phyloP scores from a whole-genome alignment of 345 rosid genomes.

The Populus euphratica region DNA sequence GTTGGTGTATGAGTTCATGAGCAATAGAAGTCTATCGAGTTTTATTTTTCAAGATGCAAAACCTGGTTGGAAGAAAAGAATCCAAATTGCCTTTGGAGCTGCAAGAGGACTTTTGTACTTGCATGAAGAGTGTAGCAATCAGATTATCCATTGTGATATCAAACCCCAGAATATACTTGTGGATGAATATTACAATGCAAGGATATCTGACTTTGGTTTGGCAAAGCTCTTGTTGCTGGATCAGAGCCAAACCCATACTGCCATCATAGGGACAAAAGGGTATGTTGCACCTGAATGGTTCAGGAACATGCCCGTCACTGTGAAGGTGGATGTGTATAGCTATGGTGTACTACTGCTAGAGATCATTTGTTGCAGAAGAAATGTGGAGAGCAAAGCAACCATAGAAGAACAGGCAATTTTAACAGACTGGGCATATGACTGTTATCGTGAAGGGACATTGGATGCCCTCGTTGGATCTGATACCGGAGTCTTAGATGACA shows the following conservation, averaged over 20 bases:
- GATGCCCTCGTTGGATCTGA: slow-evolving; percentile 4
- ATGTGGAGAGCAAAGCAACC: not conserved
- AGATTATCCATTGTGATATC: slow-evolving; percentile 40
- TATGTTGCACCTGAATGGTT: slow-evolving; percentile 6
- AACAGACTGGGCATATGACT: slow-evolving; percentile 22
- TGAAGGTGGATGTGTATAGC: slow-evolving; percentile 9
- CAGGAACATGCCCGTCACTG: not conserved
- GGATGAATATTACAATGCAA: slow-evolving; percentile 18
- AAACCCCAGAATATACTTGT: slow-evolving; percentile 41
- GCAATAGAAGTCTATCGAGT: slow-evolving; percentile 28
- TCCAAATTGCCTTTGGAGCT: slow-evolving; percentile 26
- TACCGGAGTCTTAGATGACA: not conserved
- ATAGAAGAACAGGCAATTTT: slow-evolving; percentile 13
- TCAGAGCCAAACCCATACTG: not conserved
- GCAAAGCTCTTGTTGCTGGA: slow-evolving; percentile 30
- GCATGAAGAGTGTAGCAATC: slow-evolving; percentile 37
- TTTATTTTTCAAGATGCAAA: slow-evolving; percentile 20
- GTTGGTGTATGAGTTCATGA: slow-evolving; percentile 38
- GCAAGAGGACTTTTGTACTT: slow-evolving; percentile 37
- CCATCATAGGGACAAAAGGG: slow-evolving; percentile 4
- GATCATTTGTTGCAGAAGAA: slow-evolving; percentile 13
- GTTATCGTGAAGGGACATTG: slow-evolving; percentile 9
- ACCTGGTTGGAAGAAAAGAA: slow-evolving; percentile 30
- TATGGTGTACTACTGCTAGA: slow-evolving; percentile 3
- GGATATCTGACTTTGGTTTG: slow-evolving; percentile 38